These are phyloP conservation scores for Hemisphaericaspora nanyangensis DNA, from an alignment of 805 yeast species.

Conservation along the genomic window DNA sequence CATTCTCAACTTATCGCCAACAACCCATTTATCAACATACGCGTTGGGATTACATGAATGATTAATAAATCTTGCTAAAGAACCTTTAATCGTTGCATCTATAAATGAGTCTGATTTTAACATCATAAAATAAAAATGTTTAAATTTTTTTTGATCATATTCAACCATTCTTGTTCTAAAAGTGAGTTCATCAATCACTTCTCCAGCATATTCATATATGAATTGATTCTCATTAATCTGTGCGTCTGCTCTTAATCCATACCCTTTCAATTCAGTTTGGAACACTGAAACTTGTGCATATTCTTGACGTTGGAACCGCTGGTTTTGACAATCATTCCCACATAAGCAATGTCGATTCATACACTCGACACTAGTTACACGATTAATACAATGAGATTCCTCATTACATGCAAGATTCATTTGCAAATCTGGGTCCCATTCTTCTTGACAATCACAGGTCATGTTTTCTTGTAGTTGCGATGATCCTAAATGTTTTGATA, in stretches of 20 bases:
- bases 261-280: conserved; percentile 81
- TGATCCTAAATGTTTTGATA: conserved; percentile 56
- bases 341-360: conserved; percentile 63
- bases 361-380: conserved; percentile 92
- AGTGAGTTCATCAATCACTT: conserved; percentile 77
- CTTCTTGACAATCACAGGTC: conserved; percentile 84
- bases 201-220: conserved; percentile 91
- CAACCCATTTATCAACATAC: conserved; percentile 96
- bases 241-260: conserved; percentile 73
- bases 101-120: conserved; percentile 87
- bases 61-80: conserved; percentile 86
- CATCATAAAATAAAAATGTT: conserved; percentile 96
- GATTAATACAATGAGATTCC: conserved; percentile 84
- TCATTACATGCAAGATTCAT: conserved; percentile 73
- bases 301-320: conserved; percentile 75
- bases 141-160: conserved; percentile 64
- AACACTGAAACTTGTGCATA: conserved; percentile 80
- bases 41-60: conserved; percentile 96
- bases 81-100: conserved; percentile 89
- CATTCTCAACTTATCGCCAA: conserved; percentile 84
- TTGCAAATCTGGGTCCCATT: conserved; percentile 33
- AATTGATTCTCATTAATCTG: conserved; percentile 62
- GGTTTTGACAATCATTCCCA: conserved; percentile 79
- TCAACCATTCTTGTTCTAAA: conserved; percentile 71
- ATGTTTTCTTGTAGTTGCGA: conserved; percentile 63